Evolutionary conservation across 768 basidiomycete species (phyloP).

Genomic region (Hygrophoropsis aurantiaca): DNA sequence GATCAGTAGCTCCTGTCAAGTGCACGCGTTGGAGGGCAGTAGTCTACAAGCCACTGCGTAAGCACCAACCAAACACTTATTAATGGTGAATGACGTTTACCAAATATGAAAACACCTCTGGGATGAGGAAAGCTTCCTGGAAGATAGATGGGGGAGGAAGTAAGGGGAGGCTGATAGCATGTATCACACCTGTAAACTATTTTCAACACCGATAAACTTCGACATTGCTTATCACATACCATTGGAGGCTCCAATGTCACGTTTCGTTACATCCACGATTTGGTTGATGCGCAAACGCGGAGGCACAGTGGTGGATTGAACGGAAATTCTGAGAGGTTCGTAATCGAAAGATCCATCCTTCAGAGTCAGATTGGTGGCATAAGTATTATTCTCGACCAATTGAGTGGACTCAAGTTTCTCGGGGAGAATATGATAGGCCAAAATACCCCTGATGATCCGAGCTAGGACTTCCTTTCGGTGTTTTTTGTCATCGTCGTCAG

Average conservation of each 20-base stretch:
- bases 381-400: conserved; percentile 55
- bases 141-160: conserved; percentile 55
- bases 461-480: conserved; percentile 56
- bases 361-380: conserved; percentile 45
- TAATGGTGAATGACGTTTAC: conserved; percentile 28
- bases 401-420: conserved; percentile 32
- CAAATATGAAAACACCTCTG: conserved; percentile 47
- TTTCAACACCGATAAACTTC: neutral
- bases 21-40: conserved; percentile 54
- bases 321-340: conserved; percentile 45
- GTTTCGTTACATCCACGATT: conserved; percentile 40
- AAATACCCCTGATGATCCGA: conserved; percentile 49
- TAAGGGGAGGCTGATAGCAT: conserved; percentile 54
- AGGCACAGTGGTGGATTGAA: conserved; percentile 32
- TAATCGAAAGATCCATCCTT: conserved; percentile 41
- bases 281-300: conserved; percentile 47
- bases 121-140: conserved; percentile 44
- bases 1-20: conserved; percentile 44
- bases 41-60: conserved; percentile 35
- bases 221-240: conserved; percentile 33
- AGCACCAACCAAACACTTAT: neutral
- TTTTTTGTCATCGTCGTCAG: conserved; percentile 45
- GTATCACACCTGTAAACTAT: conserved; percentile 41
- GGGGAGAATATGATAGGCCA: conserved; percentile 59
- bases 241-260: conserved; percentile 47